Percentiles rank a stretch among this genome's conserved stretches.
phyloP scores from a whole-genome alignment of 441 rosid genomes.

The Mallotus japonicus region DNA sequence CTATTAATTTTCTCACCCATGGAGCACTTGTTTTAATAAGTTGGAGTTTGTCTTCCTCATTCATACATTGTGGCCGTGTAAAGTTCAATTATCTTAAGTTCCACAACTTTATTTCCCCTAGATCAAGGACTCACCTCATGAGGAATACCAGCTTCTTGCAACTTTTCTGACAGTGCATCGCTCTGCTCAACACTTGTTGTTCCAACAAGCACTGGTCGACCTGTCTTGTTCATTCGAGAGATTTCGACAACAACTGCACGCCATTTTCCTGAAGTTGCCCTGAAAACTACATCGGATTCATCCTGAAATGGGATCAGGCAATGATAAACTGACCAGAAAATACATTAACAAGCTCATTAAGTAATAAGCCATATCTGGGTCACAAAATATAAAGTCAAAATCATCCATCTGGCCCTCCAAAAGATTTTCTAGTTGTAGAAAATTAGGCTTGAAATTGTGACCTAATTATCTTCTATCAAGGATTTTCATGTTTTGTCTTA shows the following conservation, averaged over 20 bases:
- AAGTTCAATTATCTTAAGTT: neutral
- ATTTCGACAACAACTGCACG: slow-evolving; percentile 92
- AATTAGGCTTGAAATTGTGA: neutral
- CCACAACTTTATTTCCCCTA: slow-evolving; percentile 12
- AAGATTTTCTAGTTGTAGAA: neutral
- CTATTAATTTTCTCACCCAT: slow-evolving; percentile 19
- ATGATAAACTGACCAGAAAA: slow-evolving; percentile 17
- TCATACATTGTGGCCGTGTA: neutral
- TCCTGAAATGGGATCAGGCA: slow-evolving; percentile 56
- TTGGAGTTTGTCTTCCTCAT: slow-evolving; percentile 1
- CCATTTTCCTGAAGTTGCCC: slow-evolving; percentile 91
- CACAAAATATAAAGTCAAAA: neutral
- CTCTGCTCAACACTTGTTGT: slow-evolving; percentile 99
- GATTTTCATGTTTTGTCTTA: slow-evolving; percentile 6
- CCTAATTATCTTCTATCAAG: slow-evolving; percentile 5
- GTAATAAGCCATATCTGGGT: slow-evolving; percentile 8
- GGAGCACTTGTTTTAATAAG: neutral
- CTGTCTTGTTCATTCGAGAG: slow-evolving; percentile 90
- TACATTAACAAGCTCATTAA: slow-evolving; percentile 18
- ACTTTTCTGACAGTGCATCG: slow-evolving; percentile 77
- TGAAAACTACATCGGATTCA: slow-evolving; percentile 96
- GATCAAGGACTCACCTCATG: slow-evolving; percentile 66
- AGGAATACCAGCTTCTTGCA: slow-evolving; percentile 78
- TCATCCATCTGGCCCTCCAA: neutral
- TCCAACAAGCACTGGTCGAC: slow-evolving; percentile 94